Evolutionary conservation across 345 rosid genomes (phyloP).

Genomic region (Durio zibethinus): DNA sequence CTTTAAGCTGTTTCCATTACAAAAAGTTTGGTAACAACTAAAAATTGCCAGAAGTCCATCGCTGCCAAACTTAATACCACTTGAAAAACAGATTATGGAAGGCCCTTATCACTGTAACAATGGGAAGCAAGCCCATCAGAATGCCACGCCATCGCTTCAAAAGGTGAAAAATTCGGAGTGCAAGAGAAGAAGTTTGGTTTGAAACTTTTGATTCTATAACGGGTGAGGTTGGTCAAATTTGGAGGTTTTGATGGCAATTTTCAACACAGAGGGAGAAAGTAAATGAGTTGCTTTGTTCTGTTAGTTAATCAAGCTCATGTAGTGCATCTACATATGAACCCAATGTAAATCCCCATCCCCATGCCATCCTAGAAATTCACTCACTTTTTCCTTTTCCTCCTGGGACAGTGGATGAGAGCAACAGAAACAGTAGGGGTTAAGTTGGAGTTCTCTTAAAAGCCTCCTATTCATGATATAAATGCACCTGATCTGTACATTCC

Average conservation of each 20-base stretch:
- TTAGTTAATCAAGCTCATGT: background rate
- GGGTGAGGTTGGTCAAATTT: background rate
- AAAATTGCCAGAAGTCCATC: background rate
- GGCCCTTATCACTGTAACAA: background rate
- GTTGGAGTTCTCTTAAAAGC: slow-evolving; percentile 59
- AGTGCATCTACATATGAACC: background rate
- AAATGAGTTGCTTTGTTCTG: background rate
- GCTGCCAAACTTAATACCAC: no score
- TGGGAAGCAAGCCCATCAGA: background rate
- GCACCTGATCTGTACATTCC: slow-evolving; percentile 70
- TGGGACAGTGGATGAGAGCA: slow-evolving; percentile 73
- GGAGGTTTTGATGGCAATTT: background rate
- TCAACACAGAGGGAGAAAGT: background rate
- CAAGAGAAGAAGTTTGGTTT: background rate
- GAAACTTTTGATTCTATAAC: no score
- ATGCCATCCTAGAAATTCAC: background rate
- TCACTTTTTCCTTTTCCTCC: background rate
- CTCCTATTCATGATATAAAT: slow-evolving; percentile 58
- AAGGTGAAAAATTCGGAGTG: background rate
- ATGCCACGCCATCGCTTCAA: background rate
- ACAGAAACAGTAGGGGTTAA: slow-evolving; percentile 60
- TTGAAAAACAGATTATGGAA: background rate
- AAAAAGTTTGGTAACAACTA: no score
- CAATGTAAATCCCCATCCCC: background rate
- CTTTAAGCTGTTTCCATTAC: no score